Evolutionary conservation across 352 stramenopile genomes (phyloP).

Genomic region (Nothophytophthora sp.): DNA sequence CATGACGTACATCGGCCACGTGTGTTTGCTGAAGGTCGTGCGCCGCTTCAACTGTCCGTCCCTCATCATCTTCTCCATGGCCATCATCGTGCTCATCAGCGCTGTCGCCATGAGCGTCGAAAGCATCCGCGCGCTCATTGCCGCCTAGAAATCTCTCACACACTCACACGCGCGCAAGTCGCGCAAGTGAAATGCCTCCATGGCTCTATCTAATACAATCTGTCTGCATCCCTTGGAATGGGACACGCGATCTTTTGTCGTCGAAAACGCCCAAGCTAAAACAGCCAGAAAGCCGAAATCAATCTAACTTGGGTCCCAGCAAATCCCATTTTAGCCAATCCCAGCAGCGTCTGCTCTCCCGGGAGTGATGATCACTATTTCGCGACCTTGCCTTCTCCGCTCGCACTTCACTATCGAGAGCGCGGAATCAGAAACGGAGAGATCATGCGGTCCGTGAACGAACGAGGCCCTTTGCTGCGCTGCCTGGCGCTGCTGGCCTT

Average conservation of each 20-base stretch:
- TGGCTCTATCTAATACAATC: too few species aligned
- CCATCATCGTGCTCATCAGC: slow-evolving; percentile 62
- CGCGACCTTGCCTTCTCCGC: too few species aligned
- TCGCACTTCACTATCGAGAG: too few species aligned
- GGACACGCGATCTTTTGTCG: too few species aligned
- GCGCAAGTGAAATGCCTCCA: not conserved
- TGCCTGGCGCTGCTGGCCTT: slow-evolving; percentile 9
- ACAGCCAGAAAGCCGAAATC: too few species aligned
- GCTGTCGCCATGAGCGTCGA: slow-evolving; percentile 65
- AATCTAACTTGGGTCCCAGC: too few species aligned
- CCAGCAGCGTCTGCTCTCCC: too few species aligned
- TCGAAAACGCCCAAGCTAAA: too few species aligned
- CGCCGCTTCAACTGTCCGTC: slow-evolving; percentile 64
- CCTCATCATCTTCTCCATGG: slow-evolving; percentile 75
- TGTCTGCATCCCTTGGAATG: too few species aligned
- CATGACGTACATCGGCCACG: slow-evolving; percentile 57
- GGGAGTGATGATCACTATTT: too few species aligned
- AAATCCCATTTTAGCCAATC: too few species aligned
- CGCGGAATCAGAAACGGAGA: slow-evolving; percentile 10
- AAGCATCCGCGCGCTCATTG: slow-evolving; percentile 40
- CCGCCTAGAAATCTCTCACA: slow-evolving; percentile 3
- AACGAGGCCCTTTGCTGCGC: slow-evolving; percentile 3
- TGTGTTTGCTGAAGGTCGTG: slow-evolving; percentile 51
- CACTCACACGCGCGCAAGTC: slow-evolving; percentile 10
- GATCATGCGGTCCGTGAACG: not conserved